Percentiles rank a stretch among this genome's conserved stretches.
Conservation (phyloP, 2,329 filamentous ascomycete species). For the Pseudocercospora macadamiae region DNA sequence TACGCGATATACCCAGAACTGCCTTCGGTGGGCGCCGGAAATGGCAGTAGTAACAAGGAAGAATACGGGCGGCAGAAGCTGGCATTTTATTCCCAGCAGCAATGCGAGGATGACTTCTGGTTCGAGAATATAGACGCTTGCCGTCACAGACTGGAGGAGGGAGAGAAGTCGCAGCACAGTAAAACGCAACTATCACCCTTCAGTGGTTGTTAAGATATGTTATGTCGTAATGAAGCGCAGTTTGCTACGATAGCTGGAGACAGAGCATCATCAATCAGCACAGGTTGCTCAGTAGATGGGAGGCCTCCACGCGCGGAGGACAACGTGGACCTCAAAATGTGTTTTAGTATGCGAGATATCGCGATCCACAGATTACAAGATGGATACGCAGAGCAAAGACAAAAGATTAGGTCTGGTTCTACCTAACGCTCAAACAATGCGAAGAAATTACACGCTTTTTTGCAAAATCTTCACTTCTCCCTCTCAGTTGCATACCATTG, state of each 20-base stretch:
- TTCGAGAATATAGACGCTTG: background rate
- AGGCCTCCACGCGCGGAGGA: background rate
- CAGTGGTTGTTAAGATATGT: background rate
- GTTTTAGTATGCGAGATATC: background rate
- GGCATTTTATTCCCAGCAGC: slow-evolving; percentile 1
- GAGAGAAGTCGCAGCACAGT: background rate
- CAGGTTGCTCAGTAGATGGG: background rate
- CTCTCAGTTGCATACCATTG: background rate
- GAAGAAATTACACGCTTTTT: background rate
- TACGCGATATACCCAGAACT: slow-evolving; percentile 23
- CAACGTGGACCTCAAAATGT: background rate
- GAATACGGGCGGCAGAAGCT: background rate
- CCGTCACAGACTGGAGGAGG: background rate
- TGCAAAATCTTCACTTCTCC: background rate
- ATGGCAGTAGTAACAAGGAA: slow-evolving; percentile 4
- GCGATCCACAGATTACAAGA: background rate
- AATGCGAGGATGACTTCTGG: background rate
- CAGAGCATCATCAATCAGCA: background rate
- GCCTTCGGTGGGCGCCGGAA: slow-evolving; percentile 12
- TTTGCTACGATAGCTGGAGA: slow-evolving; percentile 2
- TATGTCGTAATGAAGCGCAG: background rate
- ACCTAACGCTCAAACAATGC: background rate
- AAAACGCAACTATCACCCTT: background rate
- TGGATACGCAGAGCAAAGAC: background rate
- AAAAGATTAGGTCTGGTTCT: background rate